phyloP scores from a whole-genome alignment of 208 protist species.

The Acanthamoeba triangularis region DNA sequence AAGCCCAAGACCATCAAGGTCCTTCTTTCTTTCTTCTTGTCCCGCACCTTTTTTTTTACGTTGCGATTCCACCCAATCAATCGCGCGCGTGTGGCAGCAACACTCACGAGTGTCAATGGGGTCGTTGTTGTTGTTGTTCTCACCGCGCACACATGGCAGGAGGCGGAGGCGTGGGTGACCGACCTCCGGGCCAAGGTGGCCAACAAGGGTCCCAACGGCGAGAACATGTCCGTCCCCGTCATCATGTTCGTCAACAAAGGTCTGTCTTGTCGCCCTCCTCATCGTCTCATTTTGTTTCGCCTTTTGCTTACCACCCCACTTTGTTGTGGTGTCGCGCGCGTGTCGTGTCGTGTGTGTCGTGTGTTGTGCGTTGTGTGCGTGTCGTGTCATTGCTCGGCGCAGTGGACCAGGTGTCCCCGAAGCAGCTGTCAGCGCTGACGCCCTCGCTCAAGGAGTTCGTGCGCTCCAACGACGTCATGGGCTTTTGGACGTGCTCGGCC shows the following conservation, averaged over 20 bases:
- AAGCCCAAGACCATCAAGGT: constrained; percentile 40
- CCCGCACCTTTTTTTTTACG: not conserved
- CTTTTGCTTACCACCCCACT: not conserved
- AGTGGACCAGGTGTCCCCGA: constrained; percentile 42
- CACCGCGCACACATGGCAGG: not conserved
- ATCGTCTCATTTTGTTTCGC: not conserved
- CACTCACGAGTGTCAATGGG: too few relatives aligned
- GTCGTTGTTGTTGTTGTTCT: not conserved
- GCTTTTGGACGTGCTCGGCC: constrained; percentile 52
- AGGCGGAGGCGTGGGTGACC: not conserved
- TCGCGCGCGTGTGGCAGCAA: too few relatives aligned
- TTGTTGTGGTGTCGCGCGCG: not conserved
- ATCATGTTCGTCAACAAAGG: constrained; percentile 38
- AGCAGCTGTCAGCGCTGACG: constrained; percentile 53
- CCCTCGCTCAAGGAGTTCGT: constrained; percentile 43
- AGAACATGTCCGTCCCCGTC: not conserved
- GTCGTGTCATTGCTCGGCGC: not conserved
- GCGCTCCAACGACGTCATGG: constrained; percentile 12
- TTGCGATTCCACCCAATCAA: too few relatives aligned
- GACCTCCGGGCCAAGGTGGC: not conserved
- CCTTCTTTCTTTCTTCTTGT: not conserved
- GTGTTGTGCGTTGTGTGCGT: not conserved
- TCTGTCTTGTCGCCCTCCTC: not conserved
- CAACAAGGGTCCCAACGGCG: constrained; percentile 43
- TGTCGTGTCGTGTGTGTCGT: too few relatives aligned